A percentile compares a stretch with the other conserved stretches of the same genome.
phyloP scores from a whole-genome alignment of 768 basidiomycete genomes.

The Kwoniella sp. region DNA sequence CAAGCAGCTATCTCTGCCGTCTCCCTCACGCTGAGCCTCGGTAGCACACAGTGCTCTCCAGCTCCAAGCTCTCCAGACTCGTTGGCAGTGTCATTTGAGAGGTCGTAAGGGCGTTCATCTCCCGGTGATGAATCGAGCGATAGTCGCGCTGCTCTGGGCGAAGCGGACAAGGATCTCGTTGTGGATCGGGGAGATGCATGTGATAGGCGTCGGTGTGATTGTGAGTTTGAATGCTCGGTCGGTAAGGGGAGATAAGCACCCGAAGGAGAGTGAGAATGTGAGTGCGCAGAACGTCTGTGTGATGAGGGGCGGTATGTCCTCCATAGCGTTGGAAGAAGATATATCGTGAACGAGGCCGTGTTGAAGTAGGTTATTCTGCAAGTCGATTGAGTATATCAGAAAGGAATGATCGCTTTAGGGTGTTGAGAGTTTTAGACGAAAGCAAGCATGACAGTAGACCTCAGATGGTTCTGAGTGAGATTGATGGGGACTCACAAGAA shows the following conservation, averaged over 20 bases:
- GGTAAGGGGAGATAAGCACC: slow-evolving; percentile 16
- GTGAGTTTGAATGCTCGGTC: neutral
- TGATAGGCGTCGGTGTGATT: neutral
- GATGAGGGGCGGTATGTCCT: slow-evolving; percentile 48
- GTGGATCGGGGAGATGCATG: slow-evolving; percentile 1
- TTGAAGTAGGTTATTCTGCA: slow-evolving; percentile 82
- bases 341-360: slow-evolving; percentile 83
- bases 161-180: slow-evolving; percentile 11
- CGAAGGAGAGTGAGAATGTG: slow-evolving; percentile 13
- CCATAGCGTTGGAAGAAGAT: slow-evolving; percentile 68
- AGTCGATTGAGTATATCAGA: neutral
- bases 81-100: neutral
- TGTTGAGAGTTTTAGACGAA: no score
- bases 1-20: slow-evolving; percentile 75
- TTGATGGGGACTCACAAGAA: slow-evolving; percentile 67
- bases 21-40: slow-evolving; percentile 65
- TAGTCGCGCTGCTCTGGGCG: slow-evolving; percentile 8
- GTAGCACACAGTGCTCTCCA: slow-evolving; percentile 31
- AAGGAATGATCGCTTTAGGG: neutral
- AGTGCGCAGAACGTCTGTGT: neutral
- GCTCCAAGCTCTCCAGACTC: neutral
- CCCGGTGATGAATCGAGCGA: slow-evolving; percentile 2
- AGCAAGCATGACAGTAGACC: no score
- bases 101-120: neutral
- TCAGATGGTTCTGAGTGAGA: no score